Base-by-base conservation (phyloP, 1,139 yeast genomes). In the Diutina neorugosa region DNA sequence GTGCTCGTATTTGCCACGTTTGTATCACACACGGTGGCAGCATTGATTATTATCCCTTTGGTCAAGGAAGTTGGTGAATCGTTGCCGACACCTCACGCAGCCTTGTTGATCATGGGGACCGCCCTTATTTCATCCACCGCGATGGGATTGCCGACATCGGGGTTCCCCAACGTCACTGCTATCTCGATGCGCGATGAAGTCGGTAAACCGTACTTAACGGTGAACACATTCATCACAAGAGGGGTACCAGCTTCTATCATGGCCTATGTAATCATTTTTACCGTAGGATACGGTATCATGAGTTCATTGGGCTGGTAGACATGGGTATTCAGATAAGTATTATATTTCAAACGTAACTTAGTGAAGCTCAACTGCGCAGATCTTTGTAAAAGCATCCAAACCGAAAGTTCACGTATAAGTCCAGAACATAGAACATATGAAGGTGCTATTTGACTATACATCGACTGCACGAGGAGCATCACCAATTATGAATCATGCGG, bases 131-230 rank as follows among this genome's bases (percentile, higher is more conserved):
- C 96, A 59, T 88, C 96, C 0, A 83, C 84, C 52, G 98, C 97
- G 3, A 91, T 91, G 97, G 97, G 95, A 11, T 74, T 91, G 56
- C 98, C 98, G 27, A 91, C 98, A 0, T 86, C 96, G 1, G 98
- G 98, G 0, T 91, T 91, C 77, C 98, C 98, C 18, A 91, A 91
- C 61, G 96, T 91, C 48, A 90, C 97, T 0, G 98, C 97, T 2
- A 87, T 91, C 55, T 88, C 96, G 55, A 81, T 89, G 82, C 80
- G 89, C 7, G 96, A 91, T 66, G 96, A 88, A 62, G 78, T 89
- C 31, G 97, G 97, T 8, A 83, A 84, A 56, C 85, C 93, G 31
- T 91, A 91, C 64, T 69, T 91, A 59, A 81, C 90, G 0, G 97
- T 90, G 19, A 80, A 82, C 40, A 85, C 85, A 51, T 91, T 91